Evolutionary conservation across 768 basidiomycete genomes (phyloP), one percentile per base, ranked within the genome.

Genomic region (Pleurotus tuoliensis): DNA sequence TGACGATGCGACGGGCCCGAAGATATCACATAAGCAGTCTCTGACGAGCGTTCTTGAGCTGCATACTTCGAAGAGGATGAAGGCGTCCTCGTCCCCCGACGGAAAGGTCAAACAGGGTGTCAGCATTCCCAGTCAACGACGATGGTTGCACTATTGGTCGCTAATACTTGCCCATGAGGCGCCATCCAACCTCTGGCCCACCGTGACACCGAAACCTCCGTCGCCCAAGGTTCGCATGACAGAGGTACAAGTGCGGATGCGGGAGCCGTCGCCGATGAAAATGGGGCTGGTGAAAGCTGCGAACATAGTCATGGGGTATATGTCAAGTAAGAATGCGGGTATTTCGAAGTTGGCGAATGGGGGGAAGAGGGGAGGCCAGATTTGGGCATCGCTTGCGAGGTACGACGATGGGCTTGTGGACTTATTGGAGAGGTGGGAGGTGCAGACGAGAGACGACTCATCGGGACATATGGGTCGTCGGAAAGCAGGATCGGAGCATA

Each of bases 61-160:
- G 15, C 89, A 92, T 65, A 88, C 87, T 1, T 74, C 83, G 0
- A 78, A 80, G 40, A 79, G 87, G 13, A 92, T 90, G 87, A 88
- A 84, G 58, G 60, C 59, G 49, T 63, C 68, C 45, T 70, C 68
- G 18, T 56, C 66, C 5, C 59, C 62, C 39, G 63, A 62, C 41
- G 67, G 69, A 61, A 74, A 71, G 57, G 55, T 59, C 59, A 76
- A 73, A 64, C 84, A 80, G 61, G 87, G 87, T 9, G 86, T 92
- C 43, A 88, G 85, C 59, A 93, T 93, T 61, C 87, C 91, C 0
- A 88, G 86, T 56, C 92, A 93, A 67, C 79, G 84, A 2, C 83
- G 92, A 16, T 92, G 85, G 77, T 71, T 94, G 4, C 78, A 82
- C 61, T 94, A 93, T 64, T 94, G 88, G 88, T 82, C 84, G 0